These are phyloP conservation scores for Fraxinus albicans DNA, from an alignment of 305 asterid species.

Conservation along the genomic window DNA sequence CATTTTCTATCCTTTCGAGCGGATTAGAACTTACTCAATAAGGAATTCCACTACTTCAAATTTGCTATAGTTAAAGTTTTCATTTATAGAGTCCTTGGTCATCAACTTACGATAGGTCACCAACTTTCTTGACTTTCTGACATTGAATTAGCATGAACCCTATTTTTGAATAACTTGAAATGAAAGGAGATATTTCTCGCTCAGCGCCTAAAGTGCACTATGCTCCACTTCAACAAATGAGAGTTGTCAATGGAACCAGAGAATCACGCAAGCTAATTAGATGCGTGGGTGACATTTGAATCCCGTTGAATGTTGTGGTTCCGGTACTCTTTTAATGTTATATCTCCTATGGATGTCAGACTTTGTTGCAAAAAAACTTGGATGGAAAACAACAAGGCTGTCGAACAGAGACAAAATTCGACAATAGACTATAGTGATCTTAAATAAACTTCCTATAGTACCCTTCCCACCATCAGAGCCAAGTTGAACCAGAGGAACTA, in stretches of 20 bases:
- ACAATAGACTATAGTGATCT: not conserved
- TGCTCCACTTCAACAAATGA: not conserved
- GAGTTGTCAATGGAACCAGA: not conserved
- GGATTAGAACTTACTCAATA: not conserved
- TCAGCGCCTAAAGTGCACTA: not conserved
- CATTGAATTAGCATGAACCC: not conserved
- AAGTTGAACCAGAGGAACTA: conserved; percentile 17
- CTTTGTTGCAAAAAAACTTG: not conserved
- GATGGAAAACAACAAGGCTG: too few relatives aligned
- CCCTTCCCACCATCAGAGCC: conserved; percentile 43
- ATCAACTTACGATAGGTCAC: not conserved
- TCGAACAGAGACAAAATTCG: not conserved
- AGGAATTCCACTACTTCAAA: not conserved
- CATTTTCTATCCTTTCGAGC: not conserved
- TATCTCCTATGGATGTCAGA: not conserved
- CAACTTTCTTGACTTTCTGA: not conserved
- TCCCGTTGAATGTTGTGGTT: not conserved
- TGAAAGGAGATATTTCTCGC: not conserved
- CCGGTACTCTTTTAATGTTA: not conserved
- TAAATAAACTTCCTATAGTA: conserved; percentile 18
- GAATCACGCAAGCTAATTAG: not conserved
- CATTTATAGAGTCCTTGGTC: not conserved
- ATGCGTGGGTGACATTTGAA: not conserved
- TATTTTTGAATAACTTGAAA: not conserved
- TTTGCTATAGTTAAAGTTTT: not conserved